Evolutionary conservation across 1,284 basidiomycete species (phyloP), one percentile per base, ranked within the genome.

Genomic region (Ceratobasidium theobromae): DNA sequence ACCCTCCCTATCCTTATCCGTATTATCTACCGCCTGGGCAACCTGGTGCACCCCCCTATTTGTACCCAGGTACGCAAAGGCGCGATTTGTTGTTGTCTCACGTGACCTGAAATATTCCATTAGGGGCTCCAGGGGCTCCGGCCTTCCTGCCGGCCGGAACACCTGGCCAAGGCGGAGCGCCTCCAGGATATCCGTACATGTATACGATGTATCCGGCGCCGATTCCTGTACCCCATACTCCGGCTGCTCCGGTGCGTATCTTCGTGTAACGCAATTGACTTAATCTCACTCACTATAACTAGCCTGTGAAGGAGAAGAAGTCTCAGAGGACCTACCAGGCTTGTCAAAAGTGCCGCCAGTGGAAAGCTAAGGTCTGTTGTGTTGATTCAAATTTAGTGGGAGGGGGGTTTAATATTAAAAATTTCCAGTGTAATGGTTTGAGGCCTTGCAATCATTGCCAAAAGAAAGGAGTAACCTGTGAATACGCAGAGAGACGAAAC

Each of bases 321-420:
- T 52, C 58, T 43, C 58, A 64, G 33, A 18, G 58, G 9, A 64
- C 58, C 4, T 64, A 64, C 27, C 58, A 64, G 25, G 58, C 58
- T 52, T 64, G 58, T 18, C 58, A 64, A 64, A 64, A 64, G 58
- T 64, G 58, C n/a, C 58, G 58, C n/a, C 58, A 64, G 48, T 64
- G 58, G 58, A 64, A 64, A 27, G 48, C 58, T 23, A 64, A 64
- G 58, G 58, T 60, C 12, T 16, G 57, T 27, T 18, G 14, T n/a
- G 30, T 41, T 35, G 12, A 3, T 11, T 28, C 23, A 43, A 64
- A 64, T 40, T 27, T n/a, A 28, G 41, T 32, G 14, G 18, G 21
- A 41, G 4, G 6, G 16, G 25, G 21, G 14, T 21, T 28, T 52
- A 25, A 49, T 25, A 32, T n/a, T 8, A 11, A 14, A 12, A 23